Conservation (phyloP, 2,329 filamentous ascomycete species). For the Fusarium ramigenum region DNA sequence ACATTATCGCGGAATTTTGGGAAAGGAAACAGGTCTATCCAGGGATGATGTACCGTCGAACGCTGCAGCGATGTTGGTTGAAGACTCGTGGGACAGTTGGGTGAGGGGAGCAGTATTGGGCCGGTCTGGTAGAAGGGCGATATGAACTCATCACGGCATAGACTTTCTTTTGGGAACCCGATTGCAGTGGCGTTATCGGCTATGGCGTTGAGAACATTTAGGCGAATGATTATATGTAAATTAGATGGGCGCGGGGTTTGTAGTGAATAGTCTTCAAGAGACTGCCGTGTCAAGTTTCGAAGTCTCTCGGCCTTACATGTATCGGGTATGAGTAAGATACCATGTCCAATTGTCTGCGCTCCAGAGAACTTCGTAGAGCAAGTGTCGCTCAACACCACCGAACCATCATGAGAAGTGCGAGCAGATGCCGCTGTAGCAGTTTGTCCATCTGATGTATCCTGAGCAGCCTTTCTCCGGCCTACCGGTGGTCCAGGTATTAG, state of each 20-base stretch:
- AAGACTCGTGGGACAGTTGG: background rate
- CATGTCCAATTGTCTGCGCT: rapidly evolving
- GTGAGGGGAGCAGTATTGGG: background rate
- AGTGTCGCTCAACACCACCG: background rate
- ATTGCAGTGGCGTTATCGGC: background rate
- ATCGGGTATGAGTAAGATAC: background rate
- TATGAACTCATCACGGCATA: background rate
- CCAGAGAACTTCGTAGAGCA: rapidly evolving
- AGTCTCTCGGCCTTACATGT: background rate
- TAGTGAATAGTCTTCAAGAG: background rate
- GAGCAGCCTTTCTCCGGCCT: background rate
- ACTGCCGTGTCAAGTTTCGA: background rate
- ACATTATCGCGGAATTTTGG: background rate
- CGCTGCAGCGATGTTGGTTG: background rate
- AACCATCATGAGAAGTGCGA: background rate
- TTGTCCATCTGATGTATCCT: background rate
- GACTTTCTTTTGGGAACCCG: background rate
- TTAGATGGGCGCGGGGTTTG: background rate
- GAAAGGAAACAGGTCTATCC: background rate
- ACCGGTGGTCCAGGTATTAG: background rate
- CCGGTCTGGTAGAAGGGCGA: background rate
- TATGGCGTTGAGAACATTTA: background rate
- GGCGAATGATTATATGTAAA: background rate
- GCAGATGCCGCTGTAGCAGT: background rate
- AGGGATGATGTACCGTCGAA: background rate